Evolutionary conservation across 495 filamentous ascomycete genomes (phyloP).

Genomic region (Pyrenopolyporus hunteri): DNA sequence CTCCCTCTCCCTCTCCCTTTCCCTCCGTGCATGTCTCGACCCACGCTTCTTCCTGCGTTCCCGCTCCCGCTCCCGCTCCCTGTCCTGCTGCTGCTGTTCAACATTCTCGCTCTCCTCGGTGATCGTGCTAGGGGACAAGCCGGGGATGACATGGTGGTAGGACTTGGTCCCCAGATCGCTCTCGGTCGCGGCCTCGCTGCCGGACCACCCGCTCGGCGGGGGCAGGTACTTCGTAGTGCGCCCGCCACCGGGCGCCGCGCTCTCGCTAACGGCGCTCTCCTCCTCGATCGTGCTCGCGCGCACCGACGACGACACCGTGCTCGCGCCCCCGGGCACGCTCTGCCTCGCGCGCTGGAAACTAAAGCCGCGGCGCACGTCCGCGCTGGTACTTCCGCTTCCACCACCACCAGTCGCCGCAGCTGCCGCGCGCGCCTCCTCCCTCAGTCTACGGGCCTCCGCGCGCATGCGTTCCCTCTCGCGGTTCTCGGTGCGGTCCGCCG

Average conservation of each 20-base stretch:
- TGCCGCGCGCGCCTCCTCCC: conserved; percentile 45
- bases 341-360: conserved; percentile 55
- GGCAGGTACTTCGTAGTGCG: conserved; percentile 33
- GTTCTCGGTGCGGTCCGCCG: conserved; percentile 51
- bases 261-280: conserved; percentile 28
- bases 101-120: conserved; percentile 49
- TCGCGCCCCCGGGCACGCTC: neutral
- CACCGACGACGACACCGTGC: conserved; percentile 18
- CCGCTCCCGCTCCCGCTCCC: neutral
- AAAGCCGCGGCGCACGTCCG: conserved; percentile 50
- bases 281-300: conserved; percentile 33
- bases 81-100: conserved; percentile 54
- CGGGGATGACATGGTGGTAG: conserved; percentile 81
- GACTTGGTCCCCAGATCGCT: conserved; percentile 76
- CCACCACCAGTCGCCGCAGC: conserved; percentile 34
- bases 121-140: conserved; percentile 60
- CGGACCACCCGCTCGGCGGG: conserved; percentile 62
- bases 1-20: conserved; percentile 37
- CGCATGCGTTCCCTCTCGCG: conserved; percentile 55
- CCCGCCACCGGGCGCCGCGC: conserved; percentile 8
- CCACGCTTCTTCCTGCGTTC: conserved; percentile 41
- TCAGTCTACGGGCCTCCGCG: conserved; percentile 54
- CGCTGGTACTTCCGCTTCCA: neutral
- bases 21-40: conserved; percentile 63
- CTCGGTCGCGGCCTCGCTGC: conserved; percentile 57